These are phyloP conservation scores for Gleditsia sinensis DNA, from an alignment of 306 rosid genomes.

Conservation along the genomic window DNA sequence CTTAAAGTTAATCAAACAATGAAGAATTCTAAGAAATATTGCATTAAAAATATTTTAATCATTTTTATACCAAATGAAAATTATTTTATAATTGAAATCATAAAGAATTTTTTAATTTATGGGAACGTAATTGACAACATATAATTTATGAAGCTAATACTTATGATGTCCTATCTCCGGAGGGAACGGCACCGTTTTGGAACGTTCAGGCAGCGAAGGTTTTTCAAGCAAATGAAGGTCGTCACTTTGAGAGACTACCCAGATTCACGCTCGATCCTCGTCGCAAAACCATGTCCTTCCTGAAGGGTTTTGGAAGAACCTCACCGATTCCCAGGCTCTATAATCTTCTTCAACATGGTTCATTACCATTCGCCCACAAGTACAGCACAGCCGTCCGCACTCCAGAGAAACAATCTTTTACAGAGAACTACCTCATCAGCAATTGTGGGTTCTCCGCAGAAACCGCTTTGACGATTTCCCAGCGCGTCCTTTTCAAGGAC, in stretches of 20 bases:
- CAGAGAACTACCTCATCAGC: conserved; percentile 39
- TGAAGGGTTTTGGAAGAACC: not conserved
- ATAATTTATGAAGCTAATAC: too few species aligned
- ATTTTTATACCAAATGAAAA: too few species aligned
- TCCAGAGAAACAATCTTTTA: conserved; percentile 13
- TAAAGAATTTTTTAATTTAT: too few species aligned
- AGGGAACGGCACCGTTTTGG: too few species aligned
- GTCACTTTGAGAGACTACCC: not conserved
- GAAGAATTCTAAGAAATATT: too few species aligned
- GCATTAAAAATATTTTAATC: too few species aligned
- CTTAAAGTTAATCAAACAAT: too few species aligned
- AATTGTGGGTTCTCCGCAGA: conserved; percentile 35
- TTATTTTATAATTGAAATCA: too few species aligned
- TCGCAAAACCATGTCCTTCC: not conserved
- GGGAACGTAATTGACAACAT: too few species aligned
- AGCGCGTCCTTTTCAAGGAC: conserved; percentile 21
- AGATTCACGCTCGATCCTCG: not conserved
- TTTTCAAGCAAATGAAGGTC: not conserved
- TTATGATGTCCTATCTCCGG: too few species aligned
- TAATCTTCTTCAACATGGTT: not conserved
- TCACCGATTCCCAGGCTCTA: not conserved
- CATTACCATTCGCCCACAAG: not conserved
- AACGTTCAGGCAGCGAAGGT: not conserved
- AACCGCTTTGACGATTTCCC: conserved; percentile 29
- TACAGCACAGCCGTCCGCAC: not conserved